phyloP scores from a whole-genome alignment of 306 rosid genomes.

The Lotus japonicus region DNA sequence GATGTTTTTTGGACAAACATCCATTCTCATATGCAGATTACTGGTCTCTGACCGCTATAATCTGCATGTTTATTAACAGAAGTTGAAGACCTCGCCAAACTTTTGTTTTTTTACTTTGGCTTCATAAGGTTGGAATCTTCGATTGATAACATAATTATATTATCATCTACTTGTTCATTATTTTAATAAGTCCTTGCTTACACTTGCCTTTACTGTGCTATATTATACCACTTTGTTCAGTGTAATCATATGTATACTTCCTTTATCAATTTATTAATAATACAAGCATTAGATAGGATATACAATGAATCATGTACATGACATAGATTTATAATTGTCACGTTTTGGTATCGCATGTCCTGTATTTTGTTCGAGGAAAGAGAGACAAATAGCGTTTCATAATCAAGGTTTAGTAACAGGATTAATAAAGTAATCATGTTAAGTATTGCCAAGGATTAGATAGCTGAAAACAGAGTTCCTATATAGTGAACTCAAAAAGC shows the following conservation, averaged over 20 bases:
- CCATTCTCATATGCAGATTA: too few species aligned
- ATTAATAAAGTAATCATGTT: background rate
- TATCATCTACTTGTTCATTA: background rate
- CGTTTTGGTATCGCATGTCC: background rate
- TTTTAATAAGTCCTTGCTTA: background rate
- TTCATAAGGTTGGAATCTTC: background rate
- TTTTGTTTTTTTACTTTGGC: too few species aligned
- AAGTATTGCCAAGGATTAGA: conserved; percentile 20
- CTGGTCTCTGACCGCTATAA: too few species aligned
- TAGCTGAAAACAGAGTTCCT: conserved; percentile 8
- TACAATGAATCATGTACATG: conserved; percentile 3
- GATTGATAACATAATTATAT: background rate
- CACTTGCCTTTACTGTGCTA: conserved; percentile 9
- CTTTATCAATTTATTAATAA: conserved; percentile 8
- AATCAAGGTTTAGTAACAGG: conserved; percentile 17
- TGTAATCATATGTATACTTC: background rate
- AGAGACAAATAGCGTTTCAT: conserved; percentile 1
- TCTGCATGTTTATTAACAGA: too few species aligned
- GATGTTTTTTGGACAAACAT: too few species aligned
- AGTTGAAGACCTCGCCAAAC: too few species aligned
- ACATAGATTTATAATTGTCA: conserved; percentile 6
- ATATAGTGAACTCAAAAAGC: conserved; percentile 24
- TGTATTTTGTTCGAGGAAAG: conserved; percentile 1
- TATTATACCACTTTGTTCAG: background rate
- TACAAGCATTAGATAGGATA: too few species aligned